A percentile compares a stretch with the other conserved stretches of the same genome.
These are phyloP conservation scores for Bjerkandera adusta DNA, from an alignment of 1,284 basidiomycete species.

Conservation along the genomic window DNA sequence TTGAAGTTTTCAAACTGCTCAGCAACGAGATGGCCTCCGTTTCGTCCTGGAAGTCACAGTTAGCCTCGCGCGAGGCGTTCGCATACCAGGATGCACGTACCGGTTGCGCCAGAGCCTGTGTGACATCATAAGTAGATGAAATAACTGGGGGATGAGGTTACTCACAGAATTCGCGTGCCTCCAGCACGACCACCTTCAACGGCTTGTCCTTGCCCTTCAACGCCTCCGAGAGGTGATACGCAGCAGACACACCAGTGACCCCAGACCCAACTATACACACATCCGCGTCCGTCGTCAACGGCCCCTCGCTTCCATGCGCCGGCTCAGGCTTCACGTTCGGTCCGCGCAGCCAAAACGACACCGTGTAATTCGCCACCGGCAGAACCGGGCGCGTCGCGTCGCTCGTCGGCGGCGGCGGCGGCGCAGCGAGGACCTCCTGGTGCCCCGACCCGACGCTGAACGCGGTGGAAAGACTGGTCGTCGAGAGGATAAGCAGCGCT, in stretches of 20 bases:
- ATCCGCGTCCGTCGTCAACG: constrained; percentile 57
- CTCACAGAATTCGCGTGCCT: constrained; percentile 80
- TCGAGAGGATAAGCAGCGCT: no score
- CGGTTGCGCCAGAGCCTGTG: constrained; percentile 1
- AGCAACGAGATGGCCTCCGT: constrained; percentile 75
- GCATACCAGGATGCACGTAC: background rate
- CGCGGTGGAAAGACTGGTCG: no score
- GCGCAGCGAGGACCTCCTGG: no score
- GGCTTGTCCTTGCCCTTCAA: constrained; percentile 31
- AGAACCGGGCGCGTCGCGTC: no score
- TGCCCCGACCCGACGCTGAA: no score
- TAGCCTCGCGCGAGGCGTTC: background rate
- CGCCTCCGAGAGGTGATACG: constrained; percentile 60
- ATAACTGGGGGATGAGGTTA: constrained; percentile 52
- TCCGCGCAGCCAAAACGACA: constrained; percentile 69
- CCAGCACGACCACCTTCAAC: constrained; percentile 58
- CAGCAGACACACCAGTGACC: constrained; percentile 71
- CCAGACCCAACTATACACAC: constrained; percentile 78
- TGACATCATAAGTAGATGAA: constrained; percentile 58
- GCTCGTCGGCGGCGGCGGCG: constrained; percentile 27
- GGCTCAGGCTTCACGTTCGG: constrained; percentile 61
- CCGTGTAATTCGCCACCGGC: constrained; percentile 60
- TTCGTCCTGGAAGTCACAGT: constrained; percentile 49
- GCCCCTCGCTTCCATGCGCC: constrained; percentile 57
- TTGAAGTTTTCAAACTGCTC: constrained; percentile 46